phyloP scores from a whole-genome alignment of 2,329 filamentous ascomycete species.

The Ophiostoma sp. region DNA sequence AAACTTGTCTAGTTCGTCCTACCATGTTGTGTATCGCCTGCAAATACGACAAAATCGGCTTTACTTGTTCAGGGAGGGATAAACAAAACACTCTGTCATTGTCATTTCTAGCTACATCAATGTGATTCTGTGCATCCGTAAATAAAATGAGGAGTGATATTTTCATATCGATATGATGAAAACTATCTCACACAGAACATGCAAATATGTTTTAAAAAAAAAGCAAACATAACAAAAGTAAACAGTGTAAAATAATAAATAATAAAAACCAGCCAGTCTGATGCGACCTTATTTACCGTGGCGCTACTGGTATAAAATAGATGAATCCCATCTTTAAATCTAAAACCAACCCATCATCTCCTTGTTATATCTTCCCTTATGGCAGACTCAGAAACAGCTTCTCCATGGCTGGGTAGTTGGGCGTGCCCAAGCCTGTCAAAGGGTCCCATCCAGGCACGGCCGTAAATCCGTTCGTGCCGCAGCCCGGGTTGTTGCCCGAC shows the following conservation, averaged over 20 bases:
- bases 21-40: no score
- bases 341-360: neutral
- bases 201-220: neutral
- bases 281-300: neutral
- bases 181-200: neutral
- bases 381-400: slow-evolving; percentile 33
- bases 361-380: neutral
- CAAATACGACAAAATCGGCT: no score
- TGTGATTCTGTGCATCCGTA: neutral
- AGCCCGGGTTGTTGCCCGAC: slow-evolving; percentile 36
- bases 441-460: slow-evolving; percentile 35
- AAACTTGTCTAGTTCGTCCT: neutral
- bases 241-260: neutral
- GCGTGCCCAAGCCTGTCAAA: slow-evolving; percentile 34
- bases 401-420: slow-evolving; percentile 38
- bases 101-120: no score
- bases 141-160: neutral
- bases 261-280: neutral
- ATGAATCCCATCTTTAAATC: neutral
- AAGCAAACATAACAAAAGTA: neutral
- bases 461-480: slow-evolving; percentile 36
- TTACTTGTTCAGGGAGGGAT: no score
- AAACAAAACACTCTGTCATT: no score
- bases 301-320: neutral
- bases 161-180: neutral